Base-by-base conservation (phyloP, 2,329 filamentous ascomycete genomes). In the Colletotrichum chrysophilum region DNA sequence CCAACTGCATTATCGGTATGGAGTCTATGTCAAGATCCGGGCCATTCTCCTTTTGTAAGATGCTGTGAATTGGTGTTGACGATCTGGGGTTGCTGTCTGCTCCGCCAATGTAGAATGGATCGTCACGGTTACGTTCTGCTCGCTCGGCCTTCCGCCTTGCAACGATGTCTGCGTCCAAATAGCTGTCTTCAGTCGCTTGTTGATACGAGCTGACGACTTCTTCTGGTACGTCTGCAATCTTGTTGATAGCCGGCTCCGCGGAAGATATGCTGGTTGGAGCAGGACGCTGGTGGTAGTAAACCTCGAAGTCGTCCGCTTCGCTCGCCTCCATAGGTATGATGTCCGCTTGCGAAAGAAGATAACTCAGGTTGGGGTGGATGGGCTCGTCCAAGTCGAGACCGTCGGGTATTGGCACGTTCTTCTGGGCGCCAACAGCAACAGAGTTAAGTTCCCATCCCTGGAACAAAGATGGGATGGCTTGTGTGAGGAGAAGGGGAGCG, bases 1-100 rank as follows among this genome's bases (percentile, higher is more conserved):
- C 93, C 62, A 99, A 89, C 82, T 98, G 93, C 92, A 99, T 97
- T 80, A 99, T 96, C 3, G 97, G 97, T 80, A 99, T 99, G 3
- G 95, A 92, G 84, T 99, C 97, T 58, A 99, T 93, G 82, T 99
- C 96, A 10, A 98, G 87, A 60, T 94, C 94, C 4, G 93, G 92
- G 3, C 93, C 93, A 81, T 96, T 96, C 73, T 92, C 92, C 74
- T 89, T 92, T 74, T 92, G 90, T 4, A 94, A 87, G 73, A 97
- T 95, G 78, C 92, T 94, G 80, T 96, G 94, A 66, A 97, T 93
- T 1, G 95, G 95, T 1, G 94, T 96, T 1, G 94, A 93, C 7
- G 90, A 90, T 38, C 92, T 91, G 5, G 91, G 92, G 1, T 86
- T 85, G 56, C 85, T 87, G 30, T 87, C 88, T 9, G 86, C 85